Conservation (phyloP, 495 filamentous ascomycete genomes). For the Podospora pseudoanserina region DNA sequence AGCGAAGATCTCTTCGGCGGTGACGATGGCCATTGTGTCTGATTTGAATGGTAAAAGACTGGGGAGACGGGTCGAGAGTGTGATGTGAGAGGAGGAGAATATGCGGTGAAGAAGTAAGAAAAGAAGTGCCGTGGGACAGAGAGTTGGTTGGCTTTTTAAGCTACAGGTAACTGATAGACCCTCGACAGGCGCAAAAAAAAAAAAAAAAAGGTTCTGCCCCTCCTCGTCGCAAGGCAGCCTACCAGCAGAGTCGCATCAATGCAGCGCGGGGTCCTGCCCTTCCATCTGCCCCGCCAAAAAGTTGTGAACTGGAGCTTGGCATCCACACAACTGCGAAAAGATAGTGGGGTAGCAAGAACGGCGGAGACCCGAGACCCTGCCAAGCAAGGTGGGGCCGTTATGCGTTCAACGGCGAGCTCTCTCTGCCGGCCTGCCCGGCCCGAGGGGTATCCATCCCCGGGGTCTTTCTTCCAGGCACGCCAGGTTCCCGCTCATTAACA, state of each 20-base stretch:
- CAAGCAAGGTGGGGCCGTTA: conserved; percentile 9
- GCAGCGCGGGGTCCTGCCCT: conserved; percentile 12
- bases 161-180: neutral
- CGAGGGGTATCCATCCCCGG: conserved; percentile 1
- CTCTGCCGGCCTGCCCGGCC: neutral
- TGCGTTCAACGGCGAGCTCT: neutral
- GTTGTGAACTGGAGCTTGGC: conserved; percentile 2
- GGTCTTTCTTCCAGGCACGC: neutral
- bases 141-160: neutral
- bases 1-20: conserved; percentile 41
- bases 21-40: conserved; percentile 40
- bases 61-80: neutral
- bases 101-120: neutral
- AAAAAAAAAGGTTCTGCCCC: conserved; percentile 7
- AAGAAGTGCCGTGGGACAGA: neutral
- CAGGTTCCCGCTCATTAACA: neutral
- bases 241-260: conserved; percentile 7
- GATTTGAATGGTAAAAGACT: conserved; percentile 4
- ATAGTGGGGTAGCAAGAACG: conserved; percentile 6
- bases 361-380: conserved; percentile 7
- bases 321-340: neutral
- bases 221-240: neutral
- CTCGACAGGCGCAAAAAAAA: neutral
- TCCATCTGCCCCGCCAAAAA: neutral
- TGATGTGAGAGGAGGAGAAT: neutral